A percentile compares a stretch with the other conserved stretches of the same genome.
These are phyloP conservation scores for Candida tetrigidarum DNA, from an alignment of 1,139 yeast species.

Conservation along the genomic window DNA sequence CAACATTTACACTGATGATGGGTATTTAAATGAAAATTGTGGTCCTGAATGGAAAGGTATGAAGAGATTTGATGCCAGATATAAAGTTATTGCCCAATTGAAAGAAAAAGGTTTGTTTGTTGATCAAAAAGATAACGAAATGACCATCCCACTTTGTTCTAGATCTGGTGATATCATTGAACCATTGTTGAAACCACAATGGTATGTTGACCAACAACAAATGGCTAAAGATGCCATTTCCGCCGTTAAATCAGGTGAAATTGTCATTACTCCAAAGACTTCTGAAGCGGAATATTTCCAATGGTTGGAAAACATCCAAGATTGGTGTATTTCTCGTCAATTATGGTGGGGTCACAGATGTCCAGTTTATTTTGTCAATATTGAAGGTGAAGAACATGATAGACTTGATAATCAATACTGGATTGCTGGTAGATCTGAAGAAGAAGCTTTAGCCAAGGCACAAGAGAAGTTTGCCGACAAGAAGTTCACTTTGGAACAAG, in stretches of 20 bases:
- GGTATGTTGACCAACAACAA: constrained; percentile 96
- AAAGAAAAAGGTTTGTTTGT: constrained; percentile 74
- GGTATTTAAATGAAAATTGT: constrained; percentile 87
- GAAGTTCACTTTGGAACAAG: constrained; percentile 83
- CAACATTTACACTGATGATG: constrained; percentile 92
- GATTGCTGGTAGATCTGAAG: constrained; percentile 86
- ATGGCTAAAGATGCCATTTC: constrained; percentile 90
- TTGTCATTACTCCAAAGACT: constrained; percentile 82
- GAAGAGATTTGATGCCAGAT: constrained; percentile 95
- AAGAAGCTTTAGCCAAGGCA: constrained; percentile 88
- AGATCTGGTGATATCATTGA: constrained; percentile 98
- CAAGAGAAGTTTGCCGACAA: constrained; percentile 68
- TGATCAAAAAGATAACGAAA: constrained; percentile 91
- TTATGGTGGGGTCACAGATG: constrained; percentile 99
- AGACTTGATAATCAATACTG: constrained; percentile 73
- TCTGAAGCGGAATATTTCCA: constrained; percentile 94
- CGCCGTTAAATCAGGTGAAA: constrained; percentile 83
- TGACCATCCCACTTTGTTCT: constrained; percentile 92
- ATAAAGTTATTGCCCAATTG: constrained; percentile 78
- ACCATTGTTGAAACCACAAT: constrained; percentile 96
- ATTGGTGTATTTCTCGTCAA: constrained; percentile 99
- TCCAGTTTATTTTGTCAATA: constrained; percentile 87
- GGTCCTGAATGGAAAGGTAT: constrained; percentile 87
- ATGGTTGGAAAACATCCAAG: constrained; percentile 97
- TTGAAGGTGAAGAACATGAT: constrained; percentile 73